Base-by-base conservation (phyloP, 306 rosid species). In the Castanea crenata region DNA sequence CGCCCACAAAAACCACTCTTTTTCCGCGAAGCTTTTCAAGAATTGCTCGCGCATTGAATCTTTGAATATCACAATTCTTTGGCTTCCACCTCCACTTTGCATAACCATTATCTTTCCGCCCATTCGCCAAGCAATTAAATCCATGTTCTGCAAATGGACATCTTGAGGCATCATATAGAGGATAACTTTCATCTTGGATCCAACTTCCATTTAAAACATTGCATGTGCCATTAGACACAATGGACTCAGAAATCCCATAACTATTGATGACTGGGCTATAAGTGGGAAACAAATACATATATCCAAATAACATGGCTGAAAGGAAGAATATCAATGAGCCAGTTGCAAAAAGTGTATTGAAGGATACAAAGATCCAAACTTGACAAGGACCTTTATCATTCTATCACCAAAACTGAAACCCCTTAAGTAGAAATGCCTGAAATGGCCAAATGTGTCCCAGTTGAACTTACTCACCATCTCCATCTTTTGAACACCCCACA, bases 51-150 rank as follows among this genome's bases (percentile, higher is more conserved):
- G 83, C 97, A 69, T 88, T 72, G 71, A 95, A 90, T 86, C 91
- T 88, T 29, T 92, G 93, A 83, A 95, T 88, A 11, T 91, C 90
- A 74, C 99, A 95, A 35, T 83, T 49, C 67, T 75, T 88, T 0
- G 98, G 98, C 80, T 85, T 89, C 99, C 99, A 92, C 81, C 97
- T 84, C 99, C 97, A 89, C 72, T 93, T 90, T 57, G 89, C 56
- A 38, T 87, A 93, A 15, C 76, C 96, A n/a, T 16, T 68, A 67
- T 95, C 98, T 79, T 85, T 85, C 18, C 97, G 83, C 23, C 99
- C 99, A 67, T 90, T 93, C 13, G 88, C 89, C 80, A 91, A 72
- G 90, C 99, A 95, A 73, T 87, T 81, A 57, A 95, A 95, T 38
- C 99, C 97, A 6, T 77, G 81, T 82, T 95, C 99, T 0, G 88